A percentile compares a stretch with the other conserved stretches of the same genome.
Conservation (phyloP, 768 basidiomycete species). For the Leccinellum rugosiceps region DNA sequence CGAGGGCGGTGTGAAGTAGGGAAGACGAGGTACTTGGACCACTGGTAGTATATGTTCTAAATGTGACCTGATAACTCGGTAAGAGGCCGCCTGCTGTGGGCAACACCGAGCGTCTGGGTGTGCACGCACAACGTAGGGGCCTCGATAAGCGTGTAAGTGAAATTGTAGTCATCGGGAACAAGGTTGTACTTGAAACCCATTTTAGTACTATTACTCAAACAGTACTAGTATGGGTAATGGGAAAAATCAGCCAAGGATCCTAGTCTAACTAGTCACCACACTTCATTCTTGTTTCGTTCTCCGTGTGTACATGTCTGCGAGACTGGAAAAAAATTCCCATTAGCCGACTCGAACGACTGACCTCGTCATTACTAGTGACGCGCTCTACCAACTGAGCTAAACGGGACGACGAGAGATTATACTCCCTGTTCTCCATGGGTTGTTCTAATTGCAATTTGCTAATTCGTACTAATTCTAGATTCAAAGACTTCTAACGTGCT, state of each 20-base stretch:
- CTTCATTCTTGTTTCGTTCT: neutral
- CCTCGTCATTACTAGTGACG: slow-evolving; percentile 71
- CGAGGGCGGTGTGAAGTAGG: slow-evolving; percentile 61
- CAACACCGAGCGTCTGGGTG: neutral
- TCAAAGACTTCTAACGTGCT: slow-evolving; percentile 20
- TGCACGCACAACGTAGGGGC: neutral
- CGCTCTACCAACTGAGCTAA: slow-evolving; percentile 54
- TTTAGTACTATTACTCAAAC: slow-evolving; percentile 10
- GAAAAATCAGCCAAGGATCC: too few relatives aligned
- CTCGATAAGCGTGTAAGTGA: slow-evolving; percentile 8
- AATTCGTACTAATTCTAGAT: slow-evolving; percentile 8
- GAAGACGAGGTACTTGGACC: slow-evolving; percentile 46
- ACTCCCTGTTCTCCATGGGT: too few relatives aligned
- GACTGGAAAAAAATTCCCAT: slow-evolving; percentile 31
- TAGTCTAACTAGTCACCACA: neutral
- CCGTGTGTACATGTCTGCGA: neutral
- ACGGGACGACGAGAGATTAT: slow-evolving; percentile 20
- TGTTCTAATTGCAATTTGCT: neutral
- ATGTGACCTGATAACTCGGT: neutral
- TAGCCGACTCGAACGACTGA: slow-evolving; percentile 66
- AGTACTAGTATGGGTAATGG: too few relatives aligned
- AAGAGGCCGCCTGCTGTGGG: neutral
- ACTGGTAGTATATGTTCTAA: slow-evolving; percentile 47
- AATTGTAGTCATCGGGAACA: slow-evolving; percentile 7
- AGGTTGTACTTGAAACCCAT: neutral